Base-by-base conservation (phyloP, 1,139 yeast species). In the Diutina pseudorugosa region DNA sequence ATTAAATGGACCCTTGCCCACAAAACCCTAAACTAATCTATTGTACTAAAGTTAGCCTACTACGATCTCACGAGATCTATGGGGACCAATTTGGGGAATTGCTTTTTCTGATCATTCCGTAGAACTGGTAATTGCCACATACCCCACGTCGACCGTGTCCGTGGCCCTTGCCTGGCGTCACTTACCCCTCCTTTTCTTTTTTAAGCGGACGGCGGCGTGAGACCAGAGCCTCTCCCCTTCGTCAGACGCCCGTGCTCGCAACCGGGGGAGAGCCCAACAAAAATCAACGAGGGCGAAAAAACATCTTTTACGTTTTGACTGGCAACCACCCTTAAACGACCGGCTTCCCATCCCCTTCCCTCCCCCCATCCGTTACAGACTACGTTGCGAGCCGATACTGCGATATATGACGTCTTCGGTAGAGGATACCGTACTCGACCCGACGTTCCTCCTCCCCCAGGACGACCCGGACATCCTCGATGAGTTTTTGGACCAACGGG, bases 401-500 rank as follows among this genome's bases (percentile, higher is more conserved):
- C 36, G 36, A 30, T 30, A 30, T 30, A 45, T 45, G 49, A 45
- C 49, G n/a, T 45, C 49, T 14, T 45, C 49, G 40, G 49, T 45
- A 33, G 49, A 45, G 49, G 49, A 45, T 27, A 45, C 21, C 21
- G 12, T 44, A 21, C 49, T 45, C 12, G 49, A 45, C 21, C 40
- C 40, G 9, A 45, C 20, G 16, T 33, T 47, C 27, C 56, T 56
- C 41, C 55, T 53, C 47, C 54, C 53, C 50, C 53, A 62, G 47
- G 69, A 69, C 27, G 72, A 70, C 52, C 74, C 70, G 49, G 77
- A 73, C 55, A 70, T 73, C 43, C 62, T 80, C 52, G 82, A 78
- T 58, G 85, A 80, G 62, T 79, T 80, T 58, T 66, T 80, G 52
- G 85, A 80, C 61, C 79, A 76, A 59, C 65, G 83, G 53, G 75